A percentile compares a stretch with the other conserved stretches of the same genome.
Conservation (phyloP, 1,284 basidiomycete genomes). For the Dichomitus squalens region DNA sequence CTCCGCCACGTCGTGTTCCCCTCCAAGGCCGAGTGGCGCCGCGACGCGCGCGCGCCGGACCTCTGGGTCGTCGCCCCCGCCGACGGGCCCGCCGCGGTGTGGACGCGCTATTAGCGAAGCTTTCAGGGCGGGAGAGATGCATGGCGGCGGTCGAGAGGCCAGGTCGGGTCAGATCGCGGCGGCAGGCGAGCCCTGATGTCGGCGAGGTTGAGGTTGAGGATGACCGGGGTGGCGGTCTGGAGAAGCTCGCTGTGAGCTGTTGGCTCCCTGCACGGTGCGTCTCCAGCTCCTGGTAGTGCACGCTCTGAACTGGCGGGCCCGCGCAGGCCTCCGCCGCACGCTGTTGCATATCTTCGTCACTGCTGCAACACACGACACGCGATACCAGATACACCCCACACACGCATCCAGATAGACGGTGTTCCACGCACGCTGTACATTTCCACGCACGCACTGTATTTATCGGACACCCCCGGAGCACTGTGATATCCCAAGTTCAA, state of each 20-base stretch:
- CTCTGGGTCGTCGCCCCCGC: slow-evolving; percentile 35
- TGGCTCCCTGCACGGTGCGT: not conserved
- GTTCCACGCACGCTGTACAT: too few relatives aligned
- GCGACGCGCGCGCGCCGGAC: slow-evolving; percentile 33
- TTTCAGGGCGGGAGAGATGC: not conserved
- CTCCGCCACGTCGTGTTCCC: slow-evolving; percentile 59
- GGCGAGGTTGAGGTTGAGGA: not conserved
- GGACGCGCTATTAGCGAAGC: slow-evolving; percentile 17
- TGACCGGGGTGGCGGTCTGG: too few relatives aligned
- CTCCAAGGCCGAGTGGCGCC: slow-evolving; percentile 44
- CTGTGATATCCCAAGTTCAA: not conserved
- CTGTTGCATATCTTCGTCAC: not conserved
- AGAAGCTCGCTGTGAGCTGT: too few relatives aligned
- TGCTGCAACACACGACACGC: not conserved
- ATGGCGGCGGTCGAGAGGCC: too few relatives aligned
- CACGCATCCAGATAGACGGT: too few relatives aligned
- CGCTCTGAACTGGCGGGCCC: not conserved
- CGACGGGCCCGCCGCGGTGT: slow-evolving; percentile 15
- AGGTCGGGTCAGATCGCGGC: not conserved
- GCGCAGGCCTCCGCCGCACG: not conserved
- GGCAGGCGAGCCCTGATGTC: not conserved
- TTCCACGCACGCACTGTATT: not conserved
- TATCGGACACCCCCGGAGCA: not conserved
- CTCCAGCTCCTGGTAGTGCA: not conserved
- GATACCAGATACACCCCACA: too few relatives aligned